Conservation (phyloP, 164 flowering plant genomes). For the Platanus orientalis region DNA sequence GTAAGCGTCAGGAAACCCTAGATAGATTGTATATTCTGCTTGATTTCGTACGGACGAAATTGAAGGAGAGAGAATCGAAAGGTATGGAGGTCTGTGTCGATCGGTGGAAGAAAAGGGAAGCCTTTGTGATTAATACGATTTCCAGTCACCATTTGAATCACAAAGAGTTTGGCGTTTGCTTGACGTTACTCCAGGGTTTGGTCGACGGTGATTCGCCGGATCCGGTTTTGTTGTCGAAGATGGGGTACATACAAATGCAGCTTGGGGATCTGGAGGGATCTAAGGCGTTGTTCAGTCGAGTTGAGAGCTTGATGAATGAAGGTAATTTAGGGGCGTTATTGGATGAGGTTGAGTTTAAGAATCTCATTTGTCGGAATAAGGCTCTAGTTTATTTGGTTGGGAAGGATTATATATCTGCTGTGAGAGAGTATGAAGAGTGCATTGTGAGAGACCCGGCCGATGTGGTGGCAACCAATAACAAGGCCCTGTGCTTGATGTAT, state of each 20-base stretch:
- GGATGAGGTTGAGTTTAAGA: constrained; percentile 44
- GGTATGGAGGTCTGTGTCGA: constrained; percentile 15
- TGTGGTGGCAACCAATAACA: constrained; percentile 79
- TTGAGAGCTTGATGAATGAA: constrained; percentile 42
- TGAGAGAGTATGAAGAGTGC: constrained; percentile 91
- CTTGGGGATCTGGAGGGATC: constrained; percentile 86
- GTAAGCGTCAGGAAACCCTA: constrained; percentile 46
- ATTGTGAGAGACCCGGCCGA: constrained; percentile 76
- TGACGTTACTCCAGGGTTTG: constrained; percentile 45
- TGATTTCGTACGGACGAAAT: constrained; percentile 38
- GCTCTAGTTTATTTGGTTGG: constrained; percentile 77
- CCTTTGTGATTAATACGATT: constrained; percentile 47
- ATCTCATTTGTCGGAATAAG: constrained; percentile 68
- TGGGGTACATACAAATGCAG: constrained; percentile 81
- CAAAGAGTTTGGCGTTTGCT: constrained; percentile 61
- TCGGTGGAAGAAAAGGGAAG: constrained; percentile 67
- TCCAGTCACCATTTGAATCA: constrained; percentile 53
- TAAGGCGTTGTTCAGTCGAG: constrained; percentile 40
- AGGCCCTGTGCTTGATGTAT: constrained; percentile 95
- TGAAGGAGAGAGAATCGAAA: constrained; percentile 18
- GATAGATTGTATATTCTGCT: constrained; percentile 69
- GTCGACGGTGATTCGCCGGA: constrained; percentile 22
- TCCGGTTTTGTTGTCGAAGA: constrained; percentile 55
- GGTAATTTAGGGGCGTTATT: constrained; percentile 19
- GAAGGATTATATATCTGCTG: constrained; percentile 92